These are phyloP conservation scores for Thecaphora thlaspeos DNA, from an alignment of 1,284 basidiomycete genomes.

Conservation along the genomic window DNA sequence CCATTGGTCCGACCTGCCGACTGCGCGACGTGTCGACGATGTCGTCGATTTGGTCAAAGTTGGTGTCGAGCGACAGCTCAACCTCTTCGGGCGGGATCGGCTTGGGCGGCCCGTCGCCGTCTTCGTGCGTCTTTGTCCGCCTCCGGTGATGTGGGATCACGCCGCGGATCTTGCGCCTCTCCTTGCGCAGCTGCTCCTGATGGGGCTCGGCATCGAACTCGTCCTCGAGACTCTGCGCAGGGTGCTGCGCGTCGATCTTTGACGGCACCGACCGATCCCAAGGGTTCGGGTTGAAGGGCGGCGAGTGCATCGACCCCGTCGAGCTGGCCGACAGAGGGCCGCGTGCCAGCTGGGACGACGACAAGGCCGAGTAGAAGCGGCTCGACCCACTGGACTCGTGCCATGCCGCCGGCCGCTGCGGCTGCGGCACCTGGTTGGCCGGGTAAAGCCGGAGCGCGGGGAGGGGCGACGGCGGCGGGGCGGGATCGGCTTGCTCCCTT, in stretches of 20 bases:
- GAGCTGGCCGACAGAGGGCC: no score
- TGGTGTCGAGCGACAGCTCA: conserved; percentile 66
- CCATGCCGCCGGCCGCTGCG: conserved; percentile 30
- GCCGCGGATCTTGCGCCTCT: background rate
- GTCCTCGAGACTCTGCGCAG: conserved; percentile 17
- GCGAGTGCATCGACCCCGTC: conserved; percentile 14
- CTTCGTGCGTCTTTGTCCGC: conserved; percentile 8
- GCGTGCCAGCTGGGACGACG: conserved; percentile 20
- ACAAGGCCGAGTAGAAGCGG: conserved; percentile 5
- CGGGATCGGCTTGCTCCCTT: background rate
- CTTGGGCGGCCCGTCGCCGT: conserved; percentile 14
- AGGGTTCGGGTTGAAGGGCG: conserved; percentile 5
- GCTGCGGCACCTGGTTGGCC: conserved; percentile 4
- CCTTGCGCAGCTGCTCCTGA: conserved; percentile 1
- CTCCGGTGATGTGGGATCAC: background rate
- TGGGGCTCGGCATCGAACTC: conserved; percentile 22
- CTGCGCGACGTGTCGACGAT: conserved; percentile 66
- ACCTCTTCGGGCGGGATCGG: conserved; percentile 22
- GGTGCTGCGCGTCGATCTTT: conserved; percentile 6
- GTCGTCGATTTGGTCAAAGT: conserved; percentile 78
- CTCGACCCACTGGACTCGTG: conserved; percentile 16
- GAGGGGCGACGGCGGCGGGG: no score
- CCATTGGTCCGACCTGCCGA: conserved; percentile 17
- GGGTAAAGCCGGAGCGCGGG: background rate
- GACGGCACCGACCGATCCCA: conserved; percentile 19